A percentile compares a stretch with the other conserved stretches of the same genome.
Conservation (phyloP, 1,284 basidiomycete species). For the Puccinia polysora region DNA sequence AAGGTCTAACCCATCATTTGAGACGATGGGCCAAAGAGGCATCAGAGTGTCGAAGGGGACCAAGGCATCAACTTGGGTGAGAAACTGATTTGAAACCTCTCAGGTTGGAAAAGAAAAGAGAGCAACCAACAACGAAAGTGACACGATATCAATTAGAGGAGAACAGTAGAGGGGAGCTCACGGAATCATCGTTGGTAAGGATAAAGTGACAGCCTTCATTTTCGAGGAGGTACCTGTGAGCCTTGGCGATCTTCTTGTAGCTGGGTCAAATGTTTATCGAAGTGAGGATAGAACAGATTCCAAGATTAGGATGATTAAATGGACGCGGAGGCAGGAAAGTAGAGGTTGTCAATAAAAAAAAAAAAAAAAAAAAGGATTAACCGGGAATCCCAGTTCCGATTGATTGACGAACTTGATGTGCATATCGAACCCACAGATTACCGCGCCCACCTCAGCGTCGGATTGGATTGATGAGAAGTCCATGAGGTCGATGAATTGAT, state of each 20-base stretch:
- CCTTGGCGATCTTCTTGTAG: conserved; percentile 90
- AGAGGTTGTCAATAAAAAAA: neutral
- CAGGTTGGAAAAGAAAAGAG: too few species aligned
- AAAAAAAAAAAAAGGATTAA: too few species aligned
- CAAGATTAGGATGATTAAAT: too few species aligned
- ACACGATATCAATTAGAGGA: too few species aligned
- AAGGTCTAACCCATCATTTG: neutral
- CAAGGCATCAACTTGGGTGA: too few species aligned
- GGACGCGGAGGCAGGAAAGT: neutral
- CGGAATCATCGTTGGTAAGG: conserved; percentile 82
- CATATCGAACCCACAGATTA: conserved; percentile 75
- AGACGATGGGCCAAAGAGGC: too few species aligned
- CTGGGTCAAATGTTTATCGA: conserved; percentile 59
- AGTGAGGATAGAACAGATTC: too few species aligned
- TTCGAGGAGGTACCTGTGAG: conserved; percentile 77
- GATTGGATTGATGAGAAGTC: conserved; percentile 64
- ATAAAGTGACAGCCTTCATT: conserved; percentile 84
- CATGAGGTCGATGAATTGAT: conserved; percentile 67
- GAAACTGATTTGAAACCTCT: too few species aligned
- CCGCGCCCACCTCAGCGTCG: conserved; percentile 77
- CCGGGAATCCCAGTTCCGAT: too few species aligned
- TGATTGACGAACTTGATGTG: conserved; percentile 45
- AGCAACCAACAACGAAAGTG: too few species aligned
- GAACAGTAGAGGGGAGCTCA: conserved; percentile 67
- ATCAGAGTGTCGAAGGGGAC: too few species aligned